Evolutionary conservation across 2,329 filamentous ascomycete genomes (phyloP).

Genomic region (Ophiocordyceps camponoti-saundersi): DNA sequence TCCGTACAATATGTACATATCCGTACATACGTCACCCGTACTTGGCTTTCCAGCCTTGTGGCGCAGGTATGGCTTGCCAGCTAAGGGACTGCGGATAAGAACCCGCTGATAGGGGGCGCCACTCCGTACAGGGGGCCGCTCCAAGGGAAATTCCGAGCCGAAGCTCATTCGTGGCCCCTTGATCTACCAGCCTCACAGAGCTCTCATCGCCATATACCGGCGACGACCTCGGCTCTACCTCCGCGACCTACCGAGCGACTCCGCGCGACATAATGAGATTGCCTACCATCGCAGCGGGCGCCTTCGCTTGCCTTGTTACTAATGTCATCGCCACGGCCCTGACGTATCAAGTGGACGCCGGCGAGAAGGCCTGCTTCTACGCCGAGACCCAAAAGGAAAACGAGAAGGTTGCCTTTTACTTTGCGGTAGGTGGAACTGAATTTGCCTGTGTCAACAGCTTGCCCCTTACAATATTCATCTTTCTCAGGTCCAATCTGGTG

Average conservation of each 20-base stretch:
- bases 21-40: neutral
- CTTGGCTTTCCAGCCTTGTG: neutral
- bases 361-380: constrained; percentile 96
- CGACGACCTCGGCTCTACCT: constrained; percentile 8
- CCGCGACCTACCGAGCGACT: constrained; percentile 12
- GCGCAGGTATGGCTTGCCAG: constrained; percentile 1
- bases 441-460: neutral
- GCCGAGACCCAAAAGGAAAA: constrained; percentile 58
- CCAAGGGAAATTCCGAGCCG: constrained; percentile 7
- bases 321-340: constrained; percentile 73
- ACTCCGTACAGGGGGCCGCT: constrained; percentile 3
- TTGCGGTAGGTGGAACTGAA: constrained; percentile 51
- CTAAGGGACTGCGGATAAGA: too few species aligned
- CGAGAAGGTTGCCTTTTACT: constrained; percentile 94
- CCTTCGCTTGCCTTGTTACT: constrained; percentile 54
- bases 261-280: constrained; percentile 42
- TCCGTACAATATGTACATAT: neutral
- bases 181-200: neutral
- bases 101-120: neutral
- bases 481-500: constrained; percentile 82
- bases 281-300: constrained; percentile 41
- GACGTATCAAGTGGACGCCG: constrained; percentile 78
- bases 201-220: constrained; percentile 3
- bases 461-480: neutral
- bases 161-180: constrained; percentile 6